Evolutionary conservation across 1,284 basidiomycete species (phyloP).

Genomic region (Austroboletus novae-zelandiae): DNA sequence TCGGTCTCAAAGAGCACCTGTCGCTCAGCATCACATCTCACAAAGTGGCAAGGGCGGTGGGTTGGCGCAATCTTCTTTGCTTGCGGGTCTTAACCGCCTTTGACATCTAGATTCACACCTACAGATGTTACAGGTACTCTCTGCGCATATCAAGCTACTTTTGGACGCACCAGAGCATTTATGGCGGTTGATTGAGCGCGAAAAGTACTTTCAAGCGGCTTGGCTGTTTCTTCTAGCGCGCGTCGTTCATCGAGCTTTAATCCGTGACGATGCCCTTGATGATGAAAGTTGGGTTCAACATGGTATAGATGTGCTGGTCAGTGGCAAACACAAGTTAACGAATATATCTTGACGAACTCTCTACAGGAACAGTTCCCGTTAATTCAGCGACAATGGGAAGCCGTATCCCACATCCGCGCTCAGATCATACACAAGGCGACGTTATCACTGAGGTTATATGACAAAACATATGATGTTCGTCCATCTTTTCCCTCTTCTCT

Average conservation of each 20-base stretch:
- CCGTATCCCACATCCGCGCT: conserved; percentile 75
- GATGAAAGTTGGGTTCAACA: conserved; percentile 58
- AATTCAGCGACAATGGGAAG: conserved; percentile 88
- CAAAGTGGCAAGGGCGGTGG: conserved; percentile 50
- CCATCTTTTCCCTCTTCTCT: background rate
- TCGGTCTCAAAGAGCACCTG: conserved; percentile 44
- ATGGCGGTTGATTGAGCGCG: conserved; percentile 80
- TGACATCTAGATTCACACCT: conserved; percentile 58
- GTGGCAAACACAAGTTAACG: conserved; percentile 17
- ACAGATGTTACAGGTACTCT: conserved; percentile 68
- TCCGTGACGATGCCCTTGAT: conserved; percentile 57
- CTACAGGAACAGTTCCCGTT: conserved; percentile 75
- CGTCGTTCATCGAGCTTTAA: conserved; percentile 70
- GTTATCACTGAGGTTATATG: conserved; percentile 62
- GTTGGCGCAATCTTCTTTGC: conserved; percentile 11
- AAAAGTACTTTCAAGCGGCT: conserved; percentile 75
- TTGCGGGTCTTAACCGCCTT: conserved; percentile 1
- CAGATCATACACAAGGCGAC: conserved; percentile 86
- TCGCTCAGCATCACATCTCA: conserved; percentile 40
- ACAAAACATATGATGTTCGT: conserved; percentile 48
- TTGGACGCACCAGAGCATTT: conserved; percentile 87
- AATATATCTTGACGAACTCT: conserved; percentile 7
- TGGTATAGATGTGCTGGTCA: conserved; percentile 64
- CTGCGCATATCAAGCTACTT: conserved; percentile 84
- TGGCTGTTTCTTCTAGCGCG: conserved; percentile 86